Conservation (phyloP, 2,329 filamentous ascomycete species). For the Fusarium sp. region DNA sequence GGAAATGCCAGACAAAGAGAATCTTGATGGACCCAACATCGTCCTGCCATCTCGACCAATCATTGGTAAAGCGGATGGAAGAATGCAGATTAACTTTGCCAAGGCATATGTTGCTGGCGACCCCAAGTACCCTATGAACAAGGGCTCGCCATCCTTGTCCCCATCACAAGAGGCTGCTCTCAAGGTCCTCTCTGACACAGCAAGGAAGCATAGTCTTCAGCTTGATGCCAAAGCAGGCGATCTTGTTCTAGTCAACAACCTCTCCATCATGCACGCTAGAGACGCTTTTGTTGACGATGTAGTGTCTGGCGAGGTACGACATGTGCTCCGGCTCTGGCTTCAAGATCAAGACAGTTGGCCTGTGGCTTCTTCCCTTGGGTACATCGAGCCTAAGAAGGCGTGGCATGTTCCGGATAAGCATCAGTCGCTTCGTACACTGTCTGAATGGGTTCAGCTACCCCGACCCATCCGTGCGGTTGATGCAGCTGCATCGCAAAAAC, state of each 20-base stretch:
- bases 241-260: not conserved
- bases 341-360: not conserved
- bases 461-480: not conserved
- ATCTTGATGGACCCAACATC: not conserved
- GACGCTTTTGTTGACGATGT: not conserved
- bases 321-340: not conserved
- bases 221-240: not conserved
- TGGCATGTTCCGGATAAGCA: not conserved
- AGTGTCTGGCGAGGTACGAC: not conserved
- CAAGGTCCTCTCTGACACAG: not conserved
- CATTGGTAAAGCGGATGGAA: not conserved
- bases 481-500: not conserved
- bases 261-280: not conserved
- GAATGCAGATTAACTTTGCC: not conserved
- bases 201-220: not conserved
- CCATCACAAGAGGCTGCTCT: not conserved
- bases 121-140: not conserved
- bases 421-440: not conserved
- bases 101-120: not conserved
- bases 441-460: not conserved
- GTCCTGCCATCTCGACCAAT: not conserved
- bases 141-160: not conserved
- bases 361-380: not conserved
- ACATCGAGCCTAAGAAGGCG: not conserved
- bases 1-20: not conserved